Percentiles rank a stretch among this genome's conserved stretches.
These are phyloP conservation scores for Aechmea fasciata DNA, from an alignment of 176 grass and related monocot genomes.

Conservation along the genomic window DNA sequence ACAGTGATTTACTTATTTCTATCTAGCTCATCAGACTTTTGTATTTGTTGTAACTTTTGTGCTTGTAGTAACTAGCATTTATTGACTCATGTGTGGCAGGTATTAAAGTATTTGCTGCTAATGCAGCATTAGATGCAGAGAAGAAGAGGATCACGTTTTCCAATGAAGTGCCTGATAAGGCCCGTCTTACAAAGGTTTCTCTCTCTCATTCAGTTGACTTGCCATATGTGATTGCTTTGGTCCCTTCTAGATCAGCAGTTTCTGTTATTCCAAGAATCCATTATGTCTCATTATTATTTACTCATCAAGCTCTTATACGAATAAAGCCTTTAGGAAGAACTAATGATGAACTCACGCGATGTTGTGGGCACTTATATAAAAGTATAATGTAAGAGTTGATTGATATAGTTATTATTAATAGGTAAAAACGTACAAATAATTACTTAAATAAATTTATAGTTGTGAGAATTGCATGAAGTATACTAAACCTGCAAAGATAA, in stretches of 20 bases:
- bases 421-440: too few species aligned
- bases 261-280: neutral
- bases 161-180: slow-evolving; percentile 50
- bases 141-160: slow-evolving; percentile 42
- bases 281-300: neutral
- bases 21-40: neutral
- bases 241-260: neutral
- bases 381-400: too few species aligned
- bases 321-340: neutral
- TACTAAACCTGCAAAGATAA: too few species aligned
- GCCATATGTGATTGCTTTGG: neutral
- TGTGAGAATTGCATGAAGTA: too few species aligned
- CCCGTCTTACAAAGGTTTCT: slow-evolving; percentile 50
- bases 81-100: slow-evolving; percentile 32
- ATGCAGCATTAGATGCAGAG: slow-evolving; percentile 63
- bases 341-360: too few species aligned
- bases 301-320: neutral
- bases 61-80: neutral
- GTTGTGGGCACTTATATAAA: too few species aligned
- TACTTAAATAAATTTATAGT: too few species aligned
- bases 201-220: neutral
- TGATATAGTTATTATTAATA: too few species aligned
- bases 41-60: neutral
- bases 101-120: slow-evolving; percentile 59
- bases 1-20: neutral